phyloP scores from a whole-genome alignment of 345 rosid genomes.

The Citropsis articulata region DNA sequence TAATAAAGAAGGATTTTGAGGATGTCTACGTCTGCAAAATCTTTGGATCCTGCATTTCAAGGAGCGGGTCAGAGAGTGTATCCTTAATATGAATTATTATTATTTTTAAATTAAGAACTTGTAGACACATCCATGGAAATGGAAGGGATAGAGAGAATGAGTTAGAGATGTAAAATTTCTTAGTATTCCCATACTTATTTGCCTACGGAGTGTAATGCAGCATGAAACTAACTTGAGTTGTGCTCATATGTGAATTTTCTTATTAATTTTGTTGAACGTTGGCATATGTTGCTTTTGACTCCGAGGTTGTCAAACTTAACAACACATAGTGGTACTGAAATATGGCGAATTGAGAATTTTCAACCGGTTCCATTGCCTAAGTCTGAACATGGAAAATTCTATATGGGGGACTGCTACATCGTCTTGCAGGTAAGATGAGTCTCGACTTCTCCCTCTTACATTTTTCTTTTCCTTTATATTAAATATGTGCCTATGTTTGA shows the following conservation, averaged over 20 bases:
- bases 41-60: slow-evolving; percentile 92
- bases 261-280: slow-evolving; percentile 6
- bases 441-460: neutral
- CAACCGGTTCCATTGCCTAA: slow-evolving; percentile 82
- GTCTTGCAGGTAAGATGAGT: slow-evolving; percentile 67
- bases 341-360: slow-evolving; percentile 98
- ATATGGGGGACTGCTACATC: slow-evolving; percentile 92
- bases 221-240: neutral
- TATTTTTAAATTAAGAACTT: slow-evolving; percentile 9
- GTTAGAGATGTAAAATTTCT: neutral
- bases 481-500: neutral
- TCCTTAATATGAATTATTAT: slow-evolving; percentile 33
- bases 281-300: slow-evolving; percentile 15
- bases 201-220: neutral
- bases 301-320: slow-evolving; percentile 55
- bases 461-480: neutral
- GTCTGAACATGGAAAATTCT: slow-evolving; percentile 92
- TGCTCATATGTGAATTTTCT: neutral
- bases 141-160: neutral
- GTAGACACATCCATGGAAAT: neutral
- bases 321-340: slow-evolving; percentile 78
- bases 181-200: neutral
- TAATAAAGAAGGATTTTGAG: slow-evolving; percentile 20
- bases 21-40: slow-evolving; percentile 82
- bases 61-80: slow-evolving; percentile 96